Evolutionary conservation across 2,329 filamentous ascomycete species (phyloP), one percentile per base, ranked within the genome.

Genomic region (Penicillium glabrum): DNA sequence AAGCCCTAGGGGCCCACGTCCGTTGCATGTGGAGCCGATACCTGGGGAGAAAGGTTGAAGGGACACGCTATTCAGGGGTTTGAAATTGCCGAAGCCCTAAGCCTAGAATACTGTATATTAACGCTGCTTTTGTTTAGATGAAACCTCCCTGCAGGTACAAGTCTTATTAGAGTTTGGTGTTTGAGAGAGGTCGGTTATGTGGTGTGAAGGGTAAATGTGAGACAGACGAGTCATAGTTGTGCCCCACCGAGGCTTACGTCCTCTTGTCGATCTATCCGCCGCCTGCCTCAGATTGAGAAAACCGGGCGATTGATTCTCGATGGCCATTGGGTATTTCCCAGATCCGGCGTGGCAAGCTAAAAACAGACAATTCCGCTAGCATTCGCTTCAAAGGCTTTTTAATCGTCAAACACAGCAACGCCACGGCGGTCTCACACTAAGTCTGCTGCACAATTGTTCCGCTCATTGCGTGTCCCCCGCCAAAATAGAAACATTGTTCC

Each of bases 191-290:
- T 26, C 31, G 41, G n/a, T 41, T 41, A 16, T 35, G 21, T 46
- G 21, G 50, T 45, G 29, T 35, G 35, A 41, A 46, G 41, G 11
- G 41, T 51, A 14, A 46, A 53, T 33, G 41, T 58, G 52, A 58
- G 56, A 60, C 58, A 41, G 46, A 46, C 33, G 24, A 54, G 53
- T 41, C 31, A 54, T 31, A 47, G 53, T 21, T 49, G 29, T 19
- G 19, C 47, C 29, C 44, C 54, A 53, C 58, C 37, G 5, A 16
- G 48, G 57, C 60, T 56, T 58, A 56, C 58, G 54, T 58, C 55
- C 29, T 54, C 57, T 21, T 60, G 57, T 56, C 60, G 58, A 58
- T 62, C 58, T 33, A 27, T 29, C 21, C 47, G 35, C 51, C 33
- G 21, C 21, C 27, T 58, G 55, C 53, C 54, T 58, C 53, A 58